Evolutionary conservation across 1,284 basidiomycete genomes (phyloP).

Genomic region (Sphaerobolus stellatus): DNA sequence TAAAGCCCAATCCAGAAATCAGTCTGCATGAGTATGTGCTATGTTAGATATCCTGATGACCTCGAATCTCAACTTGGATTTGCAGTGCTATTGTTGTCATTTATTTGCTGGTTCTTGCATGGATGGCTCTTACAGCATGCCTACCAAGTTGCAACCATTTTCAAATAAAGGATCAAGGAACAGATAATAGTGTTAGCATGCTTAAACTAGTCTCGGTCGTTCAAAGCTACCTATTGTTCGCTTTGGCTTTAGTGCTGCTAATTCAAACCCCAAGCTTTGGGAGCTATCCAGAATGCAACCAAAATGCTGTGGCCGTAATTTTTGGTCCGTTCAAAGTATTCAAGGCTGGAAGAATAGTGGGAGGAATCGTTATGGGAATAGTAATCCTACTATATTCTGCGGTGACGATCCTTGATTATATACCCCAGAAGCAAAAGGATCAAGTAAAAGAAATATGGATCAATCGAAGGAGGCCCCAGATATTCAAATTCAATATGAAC

Average conservation of each 20-base stretch:
- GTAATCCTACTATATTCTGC: conserved; percentile 12
- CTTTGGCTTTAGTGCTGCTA: conserved; percentile 24
- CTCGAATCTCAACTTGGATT: background rate
- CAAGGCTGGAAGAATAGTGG: conserved; percentile 20
- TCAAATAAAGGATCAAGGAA: conserved; percentile 1
- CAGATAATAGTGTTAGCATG: too few relatives aligned
- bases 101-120: conserved; percentile 21
- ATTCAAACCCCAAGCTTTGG: conserved; percentile 22
- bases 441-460: conserved; percentile 3
- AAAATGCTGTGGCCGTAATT: conserved; percentile 21
- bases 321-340: conserved; percentile 27
- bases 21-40: conserved; percentile 28
- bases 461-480: too few relatives aligned
- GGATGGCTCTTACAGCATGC: conserved; percentile 22
- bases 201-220: conserved; percentile 20
- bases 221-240: conserved; percentile 26
- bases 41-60: background rate
- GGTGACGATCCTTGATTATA: conserved; percentile 20
- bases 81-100: conserved; percentile 16
- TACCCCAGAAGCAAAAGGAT: conserved; percentile 5
- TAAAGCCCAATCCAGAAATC: conserved; percentile 23
- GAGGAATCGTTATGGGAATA: conserved; percentile 17
- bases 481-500: too few relatives aligned
- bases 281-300: conserved; percentile 19
- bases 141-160: conserved; percentile 21